These are phyloP conservation scores for Starmera pachycereana DNA, from an alignment of 805 yeast genomes.

Conservation along the genomic window DNA sequence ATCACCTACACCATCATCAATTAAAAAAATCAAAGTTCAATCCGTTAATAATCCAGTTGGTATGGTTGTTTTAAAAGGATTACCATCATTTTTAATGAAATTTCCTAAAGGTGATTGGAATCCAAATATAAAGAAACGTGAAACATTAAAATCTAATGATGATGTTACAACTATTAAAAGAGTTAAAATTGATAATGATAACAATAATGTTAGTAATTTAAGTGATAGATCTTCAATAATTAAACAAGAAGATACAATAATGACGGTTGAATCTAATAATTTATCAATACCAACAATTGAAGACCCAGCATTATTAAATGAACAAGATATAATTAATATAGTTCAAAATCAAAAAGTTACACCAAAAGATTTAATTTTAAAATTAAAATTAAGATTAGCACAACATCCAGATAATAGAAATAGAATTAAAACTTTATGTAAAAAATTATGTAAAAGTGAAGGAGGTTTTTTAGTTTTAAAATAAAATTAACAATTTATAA, in stretches of 20 bases:
- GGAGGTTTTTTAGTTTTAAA: slow-evolving; percentile 20
- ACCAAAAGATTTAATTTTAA: slow-evolving; percentile 51
- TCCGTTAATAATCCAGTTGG: slow-evolving; percentile 40
- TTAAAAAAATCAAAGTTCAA: slow-evolving; percentile 29
- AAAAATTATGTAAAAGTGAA: slow-evolving; percentile 37
- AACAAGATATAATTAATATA: slow-evolving; percentile 58
- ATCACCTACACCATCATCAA: slow-evolving; percentile 17
- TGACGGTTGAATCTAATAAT: slow-evolving; percentile 7
- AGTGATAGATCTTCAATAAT: slow-evolving; percentile 2
- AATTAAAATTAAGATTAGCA: slow-evolving; percentile 50
- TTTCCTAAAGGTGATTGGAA: slow-evolving; percentile 86
- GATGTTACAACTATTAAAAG: slow-evolving; percentile 27
- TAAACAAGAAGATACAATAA: background rate
- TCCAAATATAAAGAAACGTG: slow-evolving; percentile 39
- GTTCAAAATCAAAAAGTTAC: slow-evolving; percentile 38
- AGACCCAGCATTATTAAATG: slow-evolving; percentile 40
- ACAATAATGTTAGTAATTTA: background rate
- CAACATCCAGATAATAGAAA: slow-evolving; percentile 54
- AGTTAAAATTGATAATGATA: slow-evolving; percentile 24
- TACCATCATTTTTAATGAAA: slow-evolving; percentile 43
- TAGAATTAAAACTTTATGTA: slow-evolving; percentile 47
- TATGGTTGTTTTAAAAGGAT: slow-evolving; percentile 53
- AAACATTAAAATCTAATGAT: slow-evolving; percentile 18
- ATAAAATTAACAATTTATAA: background rate
- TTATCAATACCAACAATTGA: slow-evolving; percentile 4